Evolutionary conservation across 768 basidiomycete genomes (phyloP), one percentile per base, ranked within the genome.

Genomic region (Hygrophoropsis aurantiaca): DNA sequence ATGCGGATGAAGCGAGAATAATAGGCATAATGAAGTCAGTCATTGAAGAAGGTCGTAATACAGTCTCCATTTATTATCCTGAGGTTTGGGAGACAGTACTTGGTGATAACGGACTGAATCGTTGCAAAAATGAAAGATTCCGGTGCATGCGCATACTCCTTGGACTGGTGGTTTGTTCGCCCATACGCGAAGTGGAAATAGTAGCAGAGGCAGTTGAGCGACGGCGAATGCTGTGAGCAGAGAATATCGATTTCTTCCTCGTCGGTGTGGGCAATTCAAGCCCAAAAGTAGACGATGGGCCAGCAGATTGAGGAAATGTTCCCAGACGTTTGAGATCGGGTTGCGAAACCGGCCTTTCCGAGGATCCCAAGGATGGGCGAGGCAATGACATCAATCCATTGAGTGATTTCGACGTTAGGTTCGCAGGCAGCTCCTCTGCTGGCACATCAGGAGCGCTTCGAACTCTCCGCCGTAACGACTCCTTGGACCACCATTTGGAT

Each of bases 371-470:
- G 11, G 51, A 42, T 13, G 50, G 52, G 11, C 46, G 51, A 11
- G 38, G 41, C 3, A 43, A 23, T 27, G 42, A 32, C 24, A 27
- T 47, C 42, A 54, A 53, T n/a, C 49, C 49, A 27, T 54, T 50
- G 35, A 66, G 46, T 24, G 65, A 66, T 47, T 37, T 51, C 5
- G 59, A 60, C 2, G 65, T 66, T 13, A 55, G 47, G 4, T 49
- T 47, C 5, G 56, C 47, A 13, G 65, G 60, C 30, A 66, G 41
- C 23, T 55, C 62, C 36, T 64, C 63, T 21, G 50, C 47, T 24
- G 70, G 69, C 11, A 70, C 70, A 32, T 78, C 74, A 18, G 81
- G 75, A 0, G 75, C 75, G 50, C 80, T 82, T 49, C 75, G 76
- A 40, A 73, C 73, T 47, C 81, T 70, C 34, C 75, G 73, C 42